Evolutionary conservation across 2,329 filamentous ascomycete genomes (phyloP), one percentile per base, ranked within the genome.

Genomic region (Coccinonectria pachysandricola): DNA sequence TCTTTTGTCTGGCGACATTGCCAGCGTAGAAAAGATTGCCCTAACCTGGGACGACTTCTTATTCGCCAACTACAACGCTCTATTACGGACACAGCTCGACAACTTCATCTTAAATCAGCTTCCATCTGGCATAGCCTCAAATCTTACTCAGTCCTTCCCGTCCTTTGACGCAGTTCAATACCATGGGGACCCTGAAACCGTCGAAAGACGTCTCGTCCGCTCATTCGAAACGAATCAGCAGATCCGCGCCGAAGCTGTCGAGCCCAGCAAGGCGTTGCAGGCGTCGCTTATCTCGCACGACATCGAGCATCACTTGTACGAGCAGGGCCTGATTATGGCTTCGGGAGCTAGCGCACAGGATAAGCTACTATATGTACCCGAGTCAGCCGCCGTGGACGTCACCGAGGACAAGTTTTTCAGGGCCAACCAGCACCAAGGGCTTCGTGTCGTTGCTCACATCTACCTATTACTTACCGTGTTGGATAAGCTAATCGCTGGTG

Each of bases 31-130:
- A 46, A 72, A 73, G 38, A 75, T 88, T 19, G 86, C 83, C 49
- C 66, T 71, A 26, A 75, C 68, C 12, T 92, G 86, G 79, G 84
- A 94, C 40, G 88, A 96, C 46, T 75, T 79, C 43, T 65, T 95
- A 11, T 94, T 91, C 52, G 77, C 79, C 18, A 76, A 87, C 50
- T 91, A 91, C 61, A 95, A 92, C 47, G 77, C 82, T n/a, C 62
- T 88, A 5, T 57, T 95, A 7, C 71, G 87, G 28, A 73, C 75
- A 3, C 79, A 88, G 42, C 88, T 93, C 49, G 81, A 88, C 41
- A 60, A 63, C 3, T 92, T 80, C 46, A 58, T 83, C 30, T 57
- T 72, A 35, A 59, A 58, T 12, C 60, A 67, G 36, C 66, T 69
- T 40, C 60, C 71, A 8, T 55, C 68, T 11, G 65, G 66, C 17